Percentiles rank a stretch among this genome's conserved stretches.
These are phyloP conservation scores for Starmerella gropengiesseri DNA, from an alignment of 805 yeast genomes.

Conservation along the genomic window DNA sequence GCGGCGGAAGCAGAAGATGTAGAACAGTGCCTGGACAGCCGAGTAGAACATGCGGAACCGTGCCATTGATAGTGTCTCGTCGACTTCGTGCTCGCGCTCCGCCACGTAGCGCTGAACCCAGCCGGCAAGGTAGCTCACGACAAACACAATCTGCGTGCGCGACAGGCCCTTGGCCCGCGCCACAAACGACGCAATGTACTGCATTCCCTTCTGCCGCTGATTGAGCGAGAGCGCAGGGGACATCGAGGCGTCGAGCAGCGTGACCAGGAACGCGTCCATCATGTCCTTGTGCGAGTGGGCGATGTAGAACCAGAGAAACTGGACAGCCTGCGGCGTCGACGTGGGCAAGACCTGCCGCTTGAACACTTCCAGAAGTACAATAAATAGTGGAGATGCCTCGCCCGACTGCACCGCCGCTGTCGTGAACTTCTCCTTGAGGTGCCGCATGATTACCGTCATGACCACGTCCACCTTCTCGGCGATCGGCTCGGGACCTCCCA, in stretches of 20 bases:
- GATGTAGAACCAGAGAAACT: conserved; percentile 67
- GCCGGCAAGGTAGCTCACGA: conserved; percentile 66
- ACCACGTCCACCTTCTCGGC: conserved; percentile 64
- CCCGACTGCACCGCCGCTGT: conserved; percentile 45
- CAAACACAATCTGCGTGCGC: conserved; percentile 63
- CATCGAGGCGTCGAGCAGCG: conserved; percentile 74
- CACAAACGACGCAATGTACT: conserved; percentile 78
- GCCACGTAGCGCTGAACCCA: conserved; percentile 75
- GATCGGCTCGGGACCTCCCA: conserved; percentile 34
- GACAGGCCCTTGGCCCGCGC: conserved; percentile 73
- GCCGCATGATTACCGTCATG: conserved; percentile 45
- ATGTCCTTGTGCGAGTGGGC: conserved; percentile 75
- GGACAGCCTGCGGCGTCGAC: conserved; percentile 79
- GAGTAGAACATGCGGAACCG: conserved; percentile 82
- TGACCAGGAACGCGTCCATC: conserved; percentile 72
- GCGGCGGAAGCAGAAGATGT: conserved; percentile 85
- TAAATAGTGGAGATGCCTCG: conserved; percentile 57
- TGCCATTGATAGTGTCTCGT: conserved; percentile 69
- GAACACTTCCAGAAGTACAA: conserved; percentile 64
- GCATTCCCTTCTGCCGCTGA: conserved; percentile 77
- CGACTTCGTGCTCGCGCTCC: conserved; percentile 78
- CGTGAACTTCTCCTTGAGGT: conserved; percentile 41
- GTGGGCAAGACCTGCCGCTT: conserved; percentile 79
- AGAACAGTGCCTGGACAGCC: conserved; percentile 78
- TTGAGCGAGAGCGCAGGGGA: conserved; percentile 56